Conservation (phyloP, 1,284 basidiomycete genomes). For the Leccinum holopus region DNA sequence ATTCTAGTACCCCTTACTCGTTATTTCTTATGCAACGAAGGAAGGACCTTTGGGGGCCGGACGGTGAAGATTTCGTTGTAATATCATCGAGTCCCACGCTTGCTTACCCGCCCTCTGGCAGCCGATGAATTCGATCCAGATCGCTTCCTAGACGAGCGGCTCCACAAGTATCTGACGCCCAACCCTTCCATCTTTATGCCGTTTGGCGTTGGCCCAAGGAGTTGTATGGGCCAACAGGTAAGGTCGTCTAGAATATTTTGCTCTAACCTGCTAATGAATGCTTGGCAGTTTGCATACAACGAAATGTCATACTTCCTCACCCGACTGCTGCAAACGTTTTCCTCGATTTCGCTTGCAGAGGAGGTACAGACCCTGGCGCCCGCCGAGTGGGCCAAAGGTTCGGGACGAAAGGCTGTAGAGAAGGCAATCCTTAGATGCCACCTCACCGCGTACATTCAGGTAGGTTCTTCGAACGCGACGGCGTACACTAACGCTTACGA, state of each 20-base stretch:
- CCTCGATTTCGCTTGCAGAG: constrained; percentile 34
- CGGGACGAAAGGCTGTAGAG: constrained; percentile 30
- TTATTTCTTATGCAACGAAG: constrained; percentile 37
- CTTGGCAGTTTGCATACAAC: constrained; percentile 41
- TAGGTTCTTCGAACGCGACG: constrained; percentile 12
- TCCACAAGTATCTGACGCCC: constrained; percentile 30
- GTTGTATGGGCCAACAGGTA: constrained; percentile 49
- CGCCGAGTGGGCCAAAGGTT: constrained; percentile 25
- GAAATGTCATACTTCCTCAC: constrained; percentile 42
- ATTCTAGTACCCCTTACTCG: constrained; percentile 32
- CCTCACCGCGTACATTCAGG: constrained; percentile 52
- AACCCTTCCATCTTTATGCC: constrained; percentile 42
- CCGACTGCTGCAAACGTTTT: constrained; percentile 42
- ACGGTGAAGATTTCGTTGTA: constrained; percentile 23
- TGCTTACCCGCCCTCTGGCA: constrained; percentile 12
- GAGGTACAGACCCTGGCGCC: constrained; percentile 40
- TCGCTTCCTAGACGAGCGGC: constrained; percentile 38
- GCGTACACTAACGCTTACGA: background rate
- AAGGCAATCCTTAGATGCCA: constrained; percentile 38
- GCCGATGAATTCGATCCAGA: constrained; percentile 41
- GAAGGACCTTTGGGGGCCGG: constrained; percentile 40
- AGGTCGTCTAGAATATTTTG: background rate
- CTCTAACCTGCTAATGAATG: background rate
- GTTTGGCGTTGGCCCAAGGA: constrained; percentile 46
- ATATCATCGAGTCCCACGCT: background rate